Evolutionary conservation across 2,329 filamentous ascomycete genomes (phyloP).

Genomic region (Aspergillus jensenii): DNA sequence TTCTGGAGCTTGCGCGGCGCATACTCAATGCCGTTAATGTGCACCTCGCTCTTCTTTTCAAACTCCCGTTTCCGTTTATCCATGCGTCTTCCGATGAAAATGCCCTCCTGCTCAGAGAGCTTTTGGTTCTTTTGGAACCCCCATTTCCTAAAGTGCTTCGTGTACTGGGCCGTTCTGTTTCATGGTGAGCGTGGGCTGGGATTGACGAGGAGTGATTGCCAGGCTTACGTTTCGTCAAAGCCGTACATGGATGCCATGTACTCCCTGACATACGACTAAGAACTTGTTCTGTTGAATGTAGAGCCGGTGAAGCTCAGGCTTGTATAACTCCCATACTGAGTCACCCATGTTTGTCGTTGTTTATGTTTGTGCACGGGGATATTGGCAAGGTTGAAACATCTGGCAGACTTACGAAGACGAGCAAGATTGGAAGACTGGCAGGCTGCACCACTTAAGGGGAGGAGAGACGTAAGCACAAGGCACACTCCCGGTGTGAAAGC

Average conservation of each 20-base stretch:
- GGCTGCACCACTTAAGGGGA: no score
- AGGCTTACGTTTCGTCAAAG: conserved; percentile 13
- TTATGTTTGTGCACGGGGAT: no score
- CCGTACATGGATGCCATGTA: conserved; percentile 16
- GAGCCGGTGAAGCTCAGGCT: conserved; percentile 17
- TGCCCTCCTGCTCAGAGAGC: neutral
- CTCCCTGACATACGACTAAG: conserved; percentile 11
- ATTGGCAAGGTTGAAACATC: no score
- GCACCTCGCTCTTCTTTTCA: conserved; percentile 19
- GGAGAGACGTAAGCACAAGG: no score
- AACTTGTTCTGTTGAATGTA: conserved; percentile 15
- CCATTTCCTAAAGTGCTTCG: conserved; percentile 1
- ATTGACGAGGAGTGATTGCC: neutral
- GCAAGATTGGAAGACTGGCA: no score
- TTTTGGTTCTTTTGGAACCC: conserved; percentile 2
- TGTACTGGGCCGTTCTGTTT: conserved; percentile 4
- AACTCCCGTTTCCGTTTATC: conserved; percentile 16
- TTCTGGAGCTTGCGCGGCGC: conserved; percentile 6
- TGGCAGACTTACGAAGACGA: no score
- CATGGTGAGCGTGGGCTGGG: neutral
- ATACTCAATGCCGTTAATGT: conserved; percentile 11
- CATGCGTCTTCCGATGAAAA: conserved; percentile 10
- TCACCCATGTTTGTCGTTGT: conserved; percentile 10
- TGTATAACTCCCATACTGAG: conserved; percentile 13
- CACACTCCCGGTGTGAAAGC: no score